Evolutionary conservation across 768 basidiomycete genomes (phyloP).

Genomic region (Heimioporus sp.): DNA sequence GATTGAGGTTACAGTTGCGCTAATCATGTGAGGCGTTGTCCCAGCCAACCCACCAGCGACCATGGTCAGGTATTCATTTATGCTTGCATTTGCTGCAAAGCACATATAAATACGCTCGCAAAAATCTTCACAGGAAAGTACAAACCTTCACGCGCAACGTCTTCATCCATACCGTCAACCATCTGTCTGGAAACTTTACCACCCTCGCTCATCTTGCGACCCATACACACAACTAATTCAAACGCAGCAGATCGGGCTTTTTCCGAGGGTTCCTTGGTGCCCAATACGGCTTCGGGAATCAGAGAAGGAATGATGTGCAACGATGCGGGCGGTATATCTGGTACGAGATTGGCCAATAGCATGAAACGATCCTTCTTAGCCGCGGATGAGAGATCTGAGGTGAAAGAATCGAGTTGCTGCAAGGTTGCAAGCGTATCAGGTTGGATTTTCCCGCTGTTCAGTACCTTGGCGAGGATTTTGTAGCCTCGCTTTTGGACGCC

Average conservation of each 20-base stretch:
- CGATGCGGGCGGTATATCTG: constrained; percentile 61
- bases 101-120: constrained; percentile 10
- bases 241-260: constrained; percentile 88
- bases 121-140: background rate
- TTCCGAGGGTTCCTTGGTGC: constrained; percentile 96
- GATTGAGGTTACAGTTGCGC: constrained; percentile 92
- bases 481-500: constrained; percentile 96
- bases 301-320: constrained; percentile 85
- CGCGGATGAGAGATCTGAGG: constrained; percentile 67
- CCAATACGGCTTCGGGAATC: constrained; percentile 91
- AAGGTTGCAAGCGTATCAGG: constrained; percentile 59
- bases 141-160: constrained; percentile 44
- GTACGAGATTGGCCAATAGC: constrained; percentile 68
- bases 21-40: constrained; percentile 96
- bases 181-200: constrained; percentile 77
- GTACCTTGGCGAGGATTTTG: constrained; percentile 74
- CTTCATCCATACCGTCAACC: constrained; percentile 84
- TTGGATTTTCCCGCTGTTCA: constrained; percentile 59
- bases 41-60: constrained; percentile 92
- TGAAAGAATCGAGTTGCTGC: constrained; percentile 60
- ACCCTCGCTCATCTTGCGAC: constrained; percentile 84
- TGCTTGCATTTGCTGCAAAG: constrained; percentile 57
- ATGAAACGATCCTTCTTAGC: constrained; percentile 93
- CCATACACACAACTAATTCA: constrained; percentile 89
- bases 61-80: constrained; percentile 97